Conservation (phyloP, 2,329 filamentous ascomycete genomes). For the Pseudonectria foliicola region DNA sequence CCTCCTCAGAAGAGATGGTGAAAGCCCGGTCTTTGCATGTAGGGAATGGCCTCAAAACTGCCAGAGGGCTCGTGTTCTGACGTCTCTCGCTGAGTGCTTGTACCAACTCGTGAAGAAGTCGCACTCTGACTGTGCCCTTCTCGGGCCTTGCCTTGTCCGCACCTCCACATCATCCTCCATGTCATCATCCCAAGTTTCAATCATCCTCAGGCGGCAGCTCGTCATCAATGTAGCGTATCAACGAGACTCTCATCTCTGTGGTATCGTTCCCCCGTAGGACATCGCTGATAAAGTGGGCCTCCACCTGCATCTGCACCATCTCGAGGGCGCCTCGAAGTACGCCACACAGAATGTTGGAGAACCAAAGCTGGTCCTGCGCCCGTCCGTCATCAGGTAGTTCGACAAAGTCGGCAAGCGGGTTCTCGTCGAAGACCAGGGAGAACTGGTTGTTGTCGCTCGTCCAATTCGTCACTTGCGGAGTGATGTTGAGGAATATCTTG, state of each 20-base stretch:
- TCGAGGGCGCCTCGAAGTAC: constrained; percentile 85
- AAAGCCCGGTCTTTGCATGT: too few species aligned
- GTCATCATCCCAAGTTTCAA: constrained; percentile 41
- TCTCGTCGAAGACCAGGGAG: constrained; percentile 93
- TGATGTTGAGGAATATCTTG: constrained; percentile 98
- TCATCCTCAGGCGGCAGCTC: constrained; percentile 96
- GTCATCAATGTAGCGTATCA: constrained; percentile 93
- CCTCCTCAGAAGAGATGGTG: too few species aligned
- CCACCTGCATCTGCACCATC: constrained; percentile 99
- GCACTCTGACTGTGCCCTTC: neutral
- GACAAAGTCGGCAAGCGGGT: constrained; percentile 93
- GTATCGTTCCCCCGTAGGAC: constrained; percentile 88
- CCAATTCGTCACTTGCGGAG: constrained; percentile 90
- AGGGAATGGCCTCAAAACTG: too few species aligned
- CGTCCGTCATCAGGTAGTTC: constrained; percentile 93
- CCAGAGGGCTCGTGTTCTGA: too few species aligned
- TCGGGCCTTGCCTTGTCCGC: constrained; percentile 2
- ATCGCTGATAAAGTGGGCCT: constrained; percentile 93
- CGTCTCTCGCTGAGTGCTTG: too few species aligned
- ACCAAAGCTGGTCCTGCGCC: constrained; percentile 96
- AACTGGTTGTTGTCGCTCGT: constrained; percentile 94
- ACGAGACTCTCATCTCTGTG: constrained; percentile 90
- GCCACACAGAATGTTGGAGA: constrained; percentile 93
- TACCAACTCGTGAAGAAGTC: too few species aligned
- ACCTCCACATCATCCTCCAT: neutral